phyloP scores from a whole-genome alignment of 441 rosid species.

The Pelargonium myrrhifolium region DNA sequence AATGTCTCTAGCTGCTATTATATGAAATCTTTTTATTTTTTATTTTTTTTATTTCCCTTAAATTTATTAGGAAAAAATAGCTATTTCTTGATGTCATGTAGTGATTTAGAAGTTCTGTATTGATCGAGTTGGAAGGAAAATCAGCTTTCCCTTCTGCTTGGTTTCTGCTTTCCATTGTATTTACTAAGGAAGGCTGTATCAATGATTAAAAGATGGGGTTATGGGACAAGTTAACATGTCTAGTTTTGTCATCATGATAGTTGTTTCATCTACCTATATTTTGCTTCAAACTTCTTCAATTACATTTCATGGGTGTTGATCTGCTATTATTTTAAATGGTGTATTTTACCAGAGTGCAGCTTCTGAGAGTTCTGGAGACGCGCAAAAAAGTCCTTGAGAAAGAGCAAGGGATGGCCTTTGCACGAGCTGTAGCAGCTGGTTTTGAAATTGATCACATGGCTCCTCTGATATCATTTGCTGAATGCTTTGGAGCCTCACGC shows the following conservation, averaged over 20 bases:
- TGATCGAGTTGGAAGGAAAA: background rate
- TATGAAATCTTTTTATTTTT: background rate
- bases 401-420: constrained; percentile 99
- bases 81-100: background rate
- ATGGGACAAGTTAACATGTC: background rate
- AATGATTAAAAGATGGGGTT: background rate
- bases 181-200: background rate
- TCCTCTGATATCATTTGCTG: constrained; percentile 67
- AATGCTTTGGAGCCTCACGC: constrained; percentile 82
- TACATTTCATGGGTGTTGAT: background rate
- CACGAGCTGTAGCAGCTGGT: constrained; percentile 98
- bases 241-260: background rate
- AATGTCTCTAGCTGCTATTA: constrained; percentile 6
- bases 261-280: background rate
- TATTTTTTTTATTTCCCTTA: background rate
- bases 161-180: background rate
- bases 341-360: constrained; percentile 57
- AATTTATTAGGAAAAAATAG: background rate
- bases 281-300: background rate
- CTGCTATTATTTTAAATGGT: background rate
- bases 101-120: background rate
- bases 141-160: background rate
- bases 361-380: constrained; percentile 82
- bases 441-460: constrained; percentile 71
- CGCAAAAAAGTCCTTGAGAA: constrained; percentile 72